phyloP scores from a whole-genome alignment of 208 protist species.

The Leishmania arabica region DNA sequence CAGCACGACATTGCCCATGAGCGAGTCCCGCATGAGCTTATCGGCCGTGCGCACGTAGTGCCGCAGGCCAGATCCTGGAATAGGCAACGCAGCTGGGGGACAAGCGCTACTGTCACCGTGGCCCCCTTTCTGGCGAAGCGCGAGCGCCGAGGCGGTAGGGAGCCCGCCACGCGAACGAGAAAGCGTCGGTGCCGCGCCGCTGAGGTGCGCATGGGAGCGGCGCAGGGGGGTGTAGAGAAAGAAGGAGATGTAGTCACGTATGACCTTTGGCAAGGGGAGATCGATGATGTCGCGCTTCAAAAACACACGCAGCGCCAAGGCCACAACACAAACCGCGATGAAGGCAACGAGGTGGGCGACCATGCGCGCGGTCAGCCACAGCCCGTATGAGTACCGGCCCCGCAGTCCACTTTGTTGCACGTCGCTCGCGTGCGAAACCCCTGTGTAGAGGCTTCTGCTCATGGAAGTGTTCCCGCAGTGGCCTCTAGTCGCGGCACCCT shows the following conservation, averaged over 20 bases:
- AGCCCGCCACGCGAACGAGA: background rate
- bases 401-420: background rate
- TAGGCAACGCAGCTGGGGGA: background rate
- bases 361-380: conserved; percentile 41
- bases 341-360: conserved; percentile 48
- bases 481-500: background rate
- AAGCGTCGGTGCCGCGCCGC: background rate
- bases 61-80: conserved; percentile 34
- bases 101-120: background rate
- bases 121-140: background rate
- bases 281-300: conserved; percentile 47
- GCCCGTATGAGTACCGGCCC: conserved; percentile 30
- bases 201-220: conserved; percentile 5
- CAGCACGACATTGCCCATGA: conserved; percentile 25
- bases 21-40: conserved; percentile 33
- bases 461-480: background rate
- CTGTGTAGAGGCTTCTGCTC: conserved; percentile 12
- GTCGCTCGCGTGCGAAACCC: background rate
- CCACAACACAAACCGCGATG: conserved; percentile 39
- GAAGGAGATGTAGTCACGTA: conserved; percentile 40
- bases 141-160: background rate
- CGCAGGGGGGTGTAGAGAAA: conserved; percentile 40
- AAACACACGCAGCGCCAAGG: conserved; percentile 43
- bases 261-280: conserved; percentile 44
- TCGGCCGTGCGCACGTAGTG: conserved; percentile 36